Evolutionary conservation across 345 rosid genomes (phyloP), one percentile per base, ranked within the genome.

Genomic region (Corchorus olitorius): DNA sequence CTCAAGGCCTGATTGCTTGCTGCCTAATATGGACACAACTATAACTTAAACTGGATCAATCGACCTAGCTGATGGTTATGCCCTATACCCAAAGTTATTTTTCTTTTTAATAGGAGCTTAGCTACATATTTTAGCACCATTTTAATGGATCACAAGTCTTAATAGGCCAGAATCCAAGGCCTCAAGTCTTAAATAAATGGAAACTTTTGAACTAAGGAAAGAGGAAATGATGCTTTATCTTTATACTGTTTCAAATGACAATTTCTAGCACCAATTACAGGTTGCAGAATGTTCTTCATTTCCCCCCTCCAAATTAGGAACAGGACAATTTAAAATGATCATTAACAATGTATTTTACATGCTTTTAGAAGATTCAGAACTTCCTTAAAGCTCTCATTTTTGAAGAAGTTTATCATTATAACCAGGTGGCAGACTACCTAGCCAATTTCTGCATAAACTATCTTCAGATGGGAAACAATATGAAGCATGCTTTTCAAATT

Each of bases 301-400:
- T 27, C 27, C 27, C 27, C 27, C 13, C 50, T 35, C 0, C 10
- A 10, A 70, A 19, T 53, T 10, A 33, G 61, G 6, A 52, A 70
- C 34, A 0, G 35, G 33, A 35, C 43, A 70, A 10, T 8, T 37
- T 49, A 34, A 46, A 45, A 67, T 22, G 19, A 46, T 48, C 39
- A 67, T 68, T 49, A 13, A 58, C 72, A 68, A 22, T 16, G 49
- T 35, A 49, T 11, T 22, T 48, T 48, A 49, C 56, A 68, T 68
- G 7, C 72, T 69, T 68, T 35, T 15, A 64, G 19, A 37, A 14
- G 0, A 64, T 7, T 37, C 27, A 64, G 48, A 64, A 64, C 43
- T 37, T 16, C n/a, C 12, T 15, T 16, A 37, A 22, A 37, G 68
- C 68, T 64, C 10, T 17, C 13, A 8, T 11, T 2, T 48, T 20